Conservation (phyloP, 371 early-diverging fungal species). For the Circinella minor region DNA sequence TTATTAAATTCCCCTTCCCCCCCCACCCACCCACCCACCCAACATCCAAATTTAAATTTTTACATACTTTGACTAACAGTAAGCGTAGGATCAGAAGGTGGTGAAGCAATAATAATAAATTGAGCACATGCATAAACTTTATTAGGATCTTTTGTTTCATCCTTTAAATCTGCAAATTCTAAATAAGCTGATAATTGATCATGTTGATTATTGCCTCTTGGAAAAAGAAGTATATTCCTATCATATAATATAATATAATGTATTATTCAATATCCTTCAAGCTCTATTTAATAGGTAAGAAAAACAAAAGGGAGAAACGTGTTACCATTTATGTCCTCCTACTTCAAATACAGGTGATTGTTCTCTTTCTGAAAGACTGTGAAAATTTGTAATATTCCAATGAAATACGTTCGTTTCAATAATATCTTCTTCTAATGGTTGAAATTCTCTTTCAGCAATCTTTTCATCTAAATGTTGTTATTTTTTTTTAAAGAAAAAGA, state of each 20-base stretch:
- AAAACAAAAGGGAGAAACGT: no score
- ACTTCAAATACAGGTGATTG: constrained; percentile 61
- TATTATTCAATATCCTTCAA: no score
- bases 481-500: no score
- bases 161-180: constrained; percentile 74
- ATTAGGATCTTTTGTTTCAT: constrained; percentile 24
- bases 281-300: no score
- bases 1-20: constrained; percentile 4
- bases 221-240: constrained; percentile 90
- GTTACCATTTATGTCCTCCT: constrained; percentile 61
- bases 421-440: constrained; percentile 48
- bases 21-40: no score
- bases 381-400: constrained; percentile 58
- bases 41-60: no score
- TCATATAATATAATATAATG: background rate
- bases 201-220: constrained; percentile 81
- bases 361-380: constrained; percentile 47
- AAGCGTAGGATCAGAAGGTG: constrained; percentile 65
- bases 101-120: constrained; percentile 76
- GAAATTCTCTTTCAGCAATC: constrained; percentile 33
- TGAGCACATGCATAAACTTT: constrained; percentile 69
- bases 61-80: constrained; percentile 56
- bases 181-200: constrained; percentile 83
- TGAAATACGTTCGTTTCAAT: constrained; percentile 43
- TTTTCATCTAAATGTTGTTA: constrained; percentile 15